These are phyloP conservation scores for Trichocladium antarcticum DNA, from an alignment of 495 filamentous ascomycete genomes.

Conservation along the genomic window DNA sequence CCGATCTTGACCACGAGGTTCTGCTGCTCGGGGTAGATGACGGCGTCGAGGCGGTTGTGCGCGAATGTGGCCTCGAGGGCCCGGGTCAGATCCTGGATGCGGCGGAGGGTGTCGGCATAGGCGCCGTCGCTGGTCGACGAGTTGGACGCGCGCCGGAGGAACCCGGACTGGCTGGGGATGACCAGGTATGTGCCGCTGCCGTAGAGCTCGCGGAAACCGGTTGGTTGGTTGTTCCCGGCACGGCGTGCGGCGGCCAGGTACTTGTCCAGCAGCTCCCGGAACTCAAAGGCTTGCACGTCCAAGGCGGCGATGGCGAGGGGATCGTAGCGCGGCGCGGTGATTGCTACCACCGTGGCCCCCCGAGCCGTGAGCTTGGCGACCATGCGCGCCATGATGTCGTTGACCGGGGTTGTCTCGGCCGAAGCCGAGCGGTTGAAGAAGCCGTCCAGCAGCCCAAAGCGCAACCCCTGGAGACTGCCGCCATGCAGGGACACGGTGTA, in stretches of 20 bases:
- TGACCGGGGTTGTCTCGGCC: constrained; percentile 45
- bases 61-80: constrained; percentile 40
- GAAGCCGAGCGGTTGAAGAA: constrained; percentile 37
- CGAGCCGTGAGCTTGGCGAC: constrained; percentile 26
- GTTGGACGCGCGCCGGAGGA: constrained; percentile 38
- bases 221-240: constrained; percentile 22
- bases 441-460: constrained; percentile 39
- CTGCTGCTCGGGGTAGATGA: constrained; percentile 57
- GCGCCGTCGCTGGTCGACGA: constrained; percentile 36
- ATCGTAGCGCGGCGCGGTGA: constrained; percentile 43
- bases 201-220: constrained; percentile 37
- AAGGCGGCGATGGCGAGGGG: constrained; percentile 32
- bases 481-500: constrained; percentile 30
- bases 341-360: constrained; percentile 34
- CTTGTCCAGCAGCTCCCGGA: constrained; percentile 36
- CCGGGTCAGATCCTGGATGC: constrained; percentile 39
- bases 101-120: constrained; percentile 34
- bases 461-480: constrained; percentile 30
- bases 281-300: constrained; percentile 52
- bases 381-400: constrained; percentile 32
- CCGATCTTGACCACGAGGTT: constrained; percentile 52
- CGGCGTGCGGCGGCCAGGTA: constrained; percentile 34
- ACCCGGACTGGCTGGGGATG: constrained; percentile 44
- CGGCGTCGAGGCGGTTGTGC: constrained; percentile 39
- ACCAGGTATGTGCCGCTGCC: constrained; percentile 39